phyloP scores from a whole-genome alignment of 2,329 filamentous ascomycete species.

The Hymenoscyphus occultus region DNA sequence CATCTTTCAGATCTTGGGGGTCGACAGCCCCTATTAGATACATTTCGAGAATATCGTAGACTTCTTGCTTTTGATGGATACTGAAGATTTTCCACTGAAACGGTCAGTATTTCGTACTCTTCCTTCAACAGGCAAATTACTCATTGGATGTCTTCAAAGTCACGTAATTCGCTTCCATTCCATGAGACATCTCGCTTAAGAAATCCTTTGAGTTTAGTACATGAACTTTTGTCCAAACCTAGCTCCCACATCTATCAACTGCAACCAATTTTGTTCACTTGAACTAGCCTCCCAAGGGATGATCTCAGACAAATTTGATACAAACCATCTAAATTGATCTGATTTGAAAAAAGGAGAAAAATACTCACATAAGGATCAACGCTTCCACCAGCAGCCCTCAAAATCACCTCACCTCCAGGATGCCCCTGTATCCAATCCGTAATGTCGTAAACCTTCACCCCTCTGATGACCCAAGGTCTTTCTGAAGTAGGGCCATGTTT shows the following conservation, averaged over 20 bases:
- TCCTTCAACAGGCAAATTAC: background rate
- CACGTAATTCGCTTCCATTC: too few relatives aligned
- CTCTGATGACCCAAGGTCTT: slow-evolving; percentile 61
- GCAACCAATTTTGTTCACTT: too few relatives aligned
- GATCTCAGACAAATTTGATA: background rate
- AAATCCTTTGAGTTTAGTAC: too few relatives aligned
- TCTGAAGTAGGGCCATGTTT: slow-evolving; percentile 51
- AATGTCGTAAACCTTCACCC: slow-evolving; percentile 66
- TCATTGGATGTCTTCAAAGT: too few relatives aligned
- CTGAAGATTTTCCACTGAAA: slow-evolving; percentile 67
- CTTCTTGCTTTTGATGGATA: slow-evolving; percentile 64
- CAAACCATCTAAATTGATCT: background rate
- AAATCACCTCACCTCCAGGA: slow-evolving; percentile 65
- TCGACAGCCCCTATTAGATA: slow-evolving; percentile 63
- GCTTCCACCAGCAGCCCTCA: slow-evolving; percentile 60
- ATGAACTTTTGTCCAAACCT: too few relatives aligned
- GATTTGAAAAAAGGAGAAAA: background rate
- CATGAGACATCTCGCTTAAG: too few relatives aligned
- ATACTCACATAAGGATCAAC: slow-evolving; percentile 48
- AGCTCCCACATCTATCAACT: too few relatives aligned
- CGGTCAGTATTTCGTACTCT: background rate
- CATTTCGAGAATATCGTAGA: slow-evolving; percentile 62
- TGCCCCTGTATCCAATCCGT: slow-evolving; percentile 65
- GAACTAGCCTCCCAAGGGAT: too few relatives aligned
- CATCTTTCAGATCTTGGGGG: slow-evolving; percentile 55